These are phyloP conservation scores for Backusella westeae DNA, from an alignment of 192 early-diverging fungal species.

Conservation along the genomic window DNA sequence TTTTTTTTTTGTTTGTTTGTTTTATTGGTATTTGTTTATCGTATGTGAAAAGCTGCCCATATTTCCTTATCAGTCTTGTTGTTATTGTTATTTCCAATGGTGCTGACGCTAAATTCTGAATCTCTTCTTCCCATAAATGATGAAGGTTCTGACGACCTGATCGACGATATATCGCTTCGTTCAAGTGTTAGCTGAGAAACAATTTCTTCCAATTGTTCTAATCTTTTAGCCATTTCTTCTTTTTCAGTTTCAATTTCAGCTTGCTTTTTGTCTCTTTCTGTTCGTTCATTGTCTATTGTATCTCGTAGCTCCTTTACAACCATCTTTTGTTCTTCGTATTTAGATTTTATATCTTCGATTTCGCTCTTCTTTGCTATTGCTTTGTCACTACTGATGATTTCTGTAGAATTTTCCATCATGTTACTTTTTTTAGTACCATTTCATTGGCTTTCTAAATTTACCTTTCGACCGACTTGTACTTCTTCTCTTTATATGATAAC, in stretches of 20 bases:
- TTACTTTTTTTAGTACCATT: background rate
- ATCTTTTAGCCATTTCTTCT: background rate
- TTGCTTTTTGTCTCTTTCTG: background rate
- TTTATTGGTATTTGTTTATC: background rate
- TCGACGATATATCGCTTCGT: background rate
- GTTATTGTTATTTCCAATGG: background rate
- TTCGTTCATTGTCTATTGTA: background rate
- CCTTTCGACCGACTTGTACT: background rate
- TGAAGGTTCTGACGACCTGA: background rate
- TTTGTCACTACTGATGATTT: background rate
- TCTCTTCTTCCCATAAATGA: background rate
- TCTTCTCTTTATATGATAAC: background rate
- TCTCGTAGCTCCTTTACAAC: background rate
- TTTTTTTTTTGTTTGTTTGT: background rate
- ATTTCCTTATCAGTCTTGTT: conserved; percentile 3
- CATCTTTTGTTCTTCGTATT: background rate
- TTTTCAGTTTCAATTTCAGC: background rate
- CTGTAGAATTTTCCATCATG: background rate
- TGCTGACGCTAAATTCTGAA: background rate
- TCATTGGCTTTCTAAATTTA: background rate
- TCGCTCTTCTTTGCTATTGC: background rate
- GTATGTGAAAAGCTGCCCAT: background rate
- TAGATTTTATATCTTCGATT: background rate
- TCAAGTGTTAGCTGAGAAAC: background rate
- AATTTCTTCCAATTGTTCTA: conserved; percentile 2